These are phyloP conservation scores for Anaeromyces robustus DNA, from an alignment of 192 early-diverging fungal genomes.

Conservation along the genomic window DNA sequence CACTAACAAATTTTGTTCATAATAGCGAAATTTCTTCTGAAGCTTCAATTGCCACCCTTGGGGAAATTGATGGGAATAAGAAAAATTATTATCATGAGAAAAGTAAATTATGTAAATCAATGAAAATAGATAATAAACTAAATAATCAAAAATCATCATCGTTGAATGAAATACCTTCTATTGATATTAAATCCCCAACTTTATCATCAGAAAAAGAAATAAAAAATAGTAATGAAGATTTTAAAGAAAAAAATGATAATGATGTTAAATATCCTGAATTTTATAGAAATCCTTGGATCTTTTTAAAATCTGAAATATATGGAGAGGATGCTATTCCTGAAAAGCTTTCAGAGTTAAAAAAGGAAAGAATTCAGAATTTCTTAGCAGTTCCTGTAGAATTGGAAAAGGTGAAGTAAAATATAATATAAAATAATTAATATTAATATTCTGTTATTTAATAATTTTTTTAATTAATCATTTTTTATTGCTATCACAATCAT, in stretches of 20 bases:
- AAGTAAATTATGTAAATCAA: neutral
- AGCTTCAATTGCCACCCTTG: neutral
- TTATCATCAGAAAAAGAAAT: neutral
- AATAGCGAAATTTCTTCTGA: neutral
- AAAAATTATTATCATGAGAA: neutral
- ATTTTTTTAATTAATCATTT: neutral
- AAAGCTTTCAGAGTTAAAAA: constrained; percentile 43
- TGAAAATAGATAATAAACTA: neutral
- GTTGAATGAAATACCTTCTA: neutral
- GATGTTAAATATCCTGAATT: neutral
- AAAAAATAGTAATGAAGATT: neutral
- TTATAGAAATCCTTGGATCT: neutral
- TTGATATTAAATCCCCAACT: neutral
- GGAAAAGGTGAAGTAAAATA: constrained; percentile 48
- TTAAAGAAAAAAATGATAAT: neutral
- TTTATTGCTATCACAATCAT: neutral
- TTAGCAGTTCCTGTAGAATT: constrained; percentile 71
- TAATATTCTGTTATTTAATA: neutral
- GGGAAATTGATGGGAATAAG: neutral
- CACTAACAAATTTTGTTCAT: neutral
- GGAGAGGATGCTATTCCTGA: neutral
- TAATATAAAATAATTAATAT: neutral
- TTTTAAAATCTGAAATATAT: neutral
- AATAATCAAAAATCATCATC: neutral
- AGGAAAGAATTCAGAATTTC: constrained; percentile 74